Evolutionary conservation across 768 basidiomycete genomes (phyloP), one percentile per base, ranked within the genome.

Genomic region (Leucocoprinus leucothites): DNA sequence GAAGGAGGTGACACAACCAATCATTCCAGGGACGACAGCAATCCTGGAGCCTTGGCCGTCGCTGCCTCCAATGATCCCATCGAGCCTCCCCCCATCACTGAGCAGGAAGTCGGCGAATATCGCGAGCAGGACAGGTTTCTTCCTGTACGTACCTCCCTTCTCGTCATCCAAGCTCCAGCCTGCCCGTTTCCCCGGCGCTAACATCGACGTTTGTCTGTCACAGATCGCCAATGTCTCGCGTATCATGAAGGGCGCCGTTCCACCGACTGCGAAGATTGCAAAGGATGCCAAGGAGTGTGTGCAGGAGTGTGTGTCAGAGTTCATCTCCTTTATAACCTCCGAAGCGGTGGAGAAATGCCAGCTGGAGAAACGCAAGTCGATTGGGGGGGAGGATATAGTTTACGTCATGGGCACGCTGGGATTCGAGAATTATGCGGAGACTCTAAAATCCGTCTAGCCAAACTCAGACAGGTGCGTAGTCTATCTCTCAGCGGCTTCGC

Each of bases 241-340:
- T 19, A 95, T 98, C 65, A 98, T 98, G 95, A 98, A 98, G 71
- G 77, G 85, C 41, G 82, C 92, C 9, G 86, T 98, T 2, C 95
- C 96, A 0, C 74, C 85, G 0, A 89, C 89, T 18, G 92, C 96
- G 41, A 98, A 98, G 74, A 96, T 98, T 64, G 91, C 92, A 7
- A 98, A 98, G 70, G 96, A 98, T 71, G 94, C 94, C 43, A 98
- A 98, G 68, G 96, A 98, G 73, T 94, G 92, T 71, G 93, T 98
- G 41, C 96, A 98, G 69, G 96, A 98, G 73, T 97, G 95, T 71
- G 93, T 97, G 53, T 94, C 91, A 41, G 96, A 98, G 74, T 98
- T 97, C 77, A 98, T 98, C 69, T 87, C 86, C 63, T 98, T 98
- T 79, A 94, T 98, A 74, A 97, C 95, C 25, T 91, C 87, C 42